Evolutionary conservation across 73 alveolate species (phyloP).

Genomic region (Paramecium biaurelia): DNA sequence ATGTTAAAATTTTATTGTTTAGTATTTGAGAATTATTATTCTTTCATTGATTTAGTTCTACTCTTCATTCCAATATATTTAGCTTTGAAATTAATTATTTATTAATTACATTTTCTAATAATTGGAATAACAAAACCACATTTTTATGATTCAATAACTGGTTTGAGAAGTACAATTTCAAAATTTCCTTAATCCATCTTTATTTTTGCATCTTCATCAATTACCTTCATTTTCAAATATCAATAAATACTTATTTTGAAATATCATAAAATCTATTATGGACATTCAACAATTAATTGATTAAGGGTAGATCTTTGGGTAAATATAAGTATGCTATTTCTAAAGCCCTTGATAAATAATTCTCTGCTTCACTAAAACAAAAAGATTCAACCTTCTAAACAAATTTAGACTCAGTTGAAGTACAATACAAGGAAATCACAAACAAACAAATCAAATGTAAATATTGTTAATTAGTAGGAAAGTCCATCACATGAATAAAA

Average conservation of each 20-base stretch:
- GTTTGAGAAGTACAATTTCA: constrained; percentile 7
- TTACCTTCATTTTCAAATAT: not conserved
- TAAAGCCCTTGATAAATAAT: constrained; percentile 52
- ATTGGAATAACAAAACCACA: constrained; percentile 43
- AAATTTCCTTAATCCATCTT: not conserved
- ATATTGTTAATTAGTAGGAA: not conserved
- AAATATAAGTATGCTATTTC: constrained; percentile 52
- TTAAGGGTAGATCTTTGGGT: constrained; percentile 57
- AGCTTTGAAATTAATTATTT: not conserved
- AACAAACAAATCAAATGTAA: constrained; percentile 16
- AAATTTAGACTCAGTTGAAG: constrained; percentile 64
- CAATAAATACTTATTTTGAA: not conserved
- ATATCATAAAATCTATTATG: constrained; percentile 52
- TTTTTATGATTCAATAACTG: not conserved
- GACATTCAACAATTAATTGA: constrained; percentile 41
- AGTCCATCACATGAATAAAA: not conserved
- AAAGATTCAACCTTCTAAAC: not conserved
- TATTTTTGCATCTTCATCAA: not conserved
- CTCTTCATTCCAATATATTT: not conserved
- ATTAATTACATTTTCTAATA: constrained; percentile 19
- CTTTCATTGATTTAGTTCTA: constrained; percentile 17
- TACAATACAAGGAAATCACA: constrained; percentile 54
- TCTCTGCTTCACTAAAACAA: constrained; percentile 53
- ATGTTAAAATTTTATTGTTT: not conserved
- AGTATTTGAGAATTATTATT: not conserved